phyloP scores from a whole-genome alignment of 1,284 basidiomycete genomes.

The Ceratobasidium sp. region DNA sequence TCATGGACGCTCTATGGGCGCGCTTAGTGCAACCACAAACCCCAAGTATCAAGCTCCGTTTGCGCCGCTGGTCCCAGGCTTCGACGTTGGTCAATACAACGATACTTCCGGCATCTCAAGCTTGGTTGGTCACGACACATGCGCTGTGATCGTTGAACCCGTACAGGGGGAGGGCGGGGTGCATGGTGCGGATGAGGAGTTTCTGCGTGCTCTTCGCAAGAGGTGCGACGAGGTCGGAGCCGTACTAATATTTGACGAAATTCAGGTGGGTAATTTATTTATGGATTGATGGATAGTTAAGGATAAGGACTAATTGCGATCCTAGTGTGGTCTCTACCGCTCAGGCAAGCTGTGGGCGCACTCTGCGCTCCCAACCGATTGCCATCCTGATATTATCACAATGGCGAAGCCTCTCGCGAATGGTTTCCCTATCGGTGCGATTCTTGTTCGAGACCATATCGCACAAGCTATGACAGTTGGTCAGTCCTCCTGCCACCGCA shows the following conservation, averaged over 20 bases:
- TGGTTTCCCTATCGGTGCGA: constrained; percentile 98
- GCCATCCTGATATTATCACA: constrained; percentile 98
- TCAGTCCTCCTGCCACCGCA: constrained; percentile 56
- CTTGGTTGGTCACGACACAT: constrained; percentile 80
- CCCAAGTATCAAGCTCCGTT: constrained; percentile 98
- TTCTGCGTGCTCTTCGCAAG: constrained; percentile 84
- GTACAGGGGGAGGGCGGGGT: constrained; percentile 98
- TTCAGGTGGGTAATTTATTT: constrained; percentile 76
- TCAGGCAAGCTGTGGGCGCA: constrained; percentile 96
- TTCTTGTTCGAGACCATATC: constrained; percentile 85
- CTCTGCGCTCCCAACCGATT: constrained; percentile 81
- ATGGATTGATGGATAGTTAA: constrained; percentile 14
- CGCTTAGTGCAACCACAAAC: constrained; percentile 91
- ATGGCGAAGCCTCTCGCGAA: constrained; percentile 99
- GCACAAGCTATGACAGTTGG: constrained; percentile 86
- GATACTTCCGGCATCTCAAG: constrained; percentile 69
- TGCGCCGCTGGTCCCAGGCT: constrained; percentile 88
- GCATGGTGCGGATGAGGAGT: constrained; percentile 78
- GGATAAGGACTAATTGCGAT: background rate
- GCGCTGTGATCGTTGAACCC: constrained; percentile 92
- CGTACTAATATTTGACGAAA: constrained; percentile 97
- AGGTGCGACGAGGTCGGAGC: constrained; percentile 92
- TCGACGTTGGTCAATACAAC: constrained; percentile 87
- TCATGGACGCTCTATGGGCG: constrained; percentile 96
- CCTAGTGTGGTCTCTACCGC: constrained; percentile 92